Evolutionary conservation across 148 eudicot genomes (phyloP).

Genomic region (Chenopodium album): DNA sequence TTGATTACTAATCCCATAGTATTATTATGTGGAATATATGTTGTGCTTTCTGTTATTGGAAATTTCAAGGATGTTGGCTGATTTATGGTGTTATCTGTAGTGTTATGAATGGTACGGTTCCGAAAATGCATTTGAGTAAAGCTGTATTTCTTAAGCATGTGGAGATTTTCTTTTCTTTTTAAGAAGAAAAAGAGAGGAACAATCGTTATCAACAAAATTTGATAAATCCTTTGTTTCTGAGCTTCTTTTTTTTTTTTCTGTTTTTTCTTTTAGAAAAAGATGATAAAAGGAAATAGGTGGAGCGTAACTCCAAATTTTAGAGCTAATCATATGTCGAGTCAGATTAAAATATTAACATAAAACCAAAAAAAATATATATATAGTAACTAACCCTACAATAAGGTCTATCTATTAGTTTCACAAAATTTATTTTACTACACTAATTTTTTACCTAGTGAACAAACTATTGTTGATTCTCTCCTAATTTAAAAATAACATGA

Average conservation of each 20-base stretch:
- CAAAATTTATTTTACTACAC: too few species aligned
- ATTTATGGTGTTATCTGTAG: neutral
- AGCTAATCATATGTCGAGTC: neutral
- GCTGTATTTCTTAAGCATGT: slow-evolving; percentile 7
- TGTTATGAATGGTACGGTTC: neutral
- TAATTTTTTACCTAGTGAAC: neutral
- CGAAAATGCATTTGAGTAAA: slow-evolving; percentile 12
- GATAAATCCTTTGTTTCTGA: slow-evolving; percentile 17
- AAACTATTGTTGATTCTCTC: slow-evolving; percentile 5
- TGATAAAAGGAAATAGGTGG: neutral
- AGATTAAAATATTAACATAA: too few species aligned
- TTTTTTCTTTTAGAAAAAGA: slow-evolving; percentile 14
- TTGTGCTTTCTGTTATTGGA: neutral
- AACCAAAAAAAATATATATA: too few species aligned
- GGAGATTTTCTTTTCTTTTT: slow-evolving; percentile 12
- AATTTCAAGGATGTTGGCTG: slow-evolving; percentile 1
- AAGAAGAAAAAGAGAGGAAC: slow-evolving; percentile 8
- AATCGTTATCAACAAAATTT: slow-evolving; percentile 38
- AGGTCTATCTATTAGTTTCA: too few species aligned
- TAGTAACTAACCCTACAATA: too few species aligned
- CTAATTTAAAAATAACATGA: neutral
- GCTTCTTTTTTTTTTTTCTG: slow-evolving; percentile 13
- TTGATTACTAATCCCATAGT: neutral
- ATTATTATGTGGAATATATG: neutral
- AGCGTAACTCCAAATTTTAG: too few species aligned